Conservation (phyloP, 768 basidiomycete genomes). For the Boletus rufocinnamomeus region DNA sequence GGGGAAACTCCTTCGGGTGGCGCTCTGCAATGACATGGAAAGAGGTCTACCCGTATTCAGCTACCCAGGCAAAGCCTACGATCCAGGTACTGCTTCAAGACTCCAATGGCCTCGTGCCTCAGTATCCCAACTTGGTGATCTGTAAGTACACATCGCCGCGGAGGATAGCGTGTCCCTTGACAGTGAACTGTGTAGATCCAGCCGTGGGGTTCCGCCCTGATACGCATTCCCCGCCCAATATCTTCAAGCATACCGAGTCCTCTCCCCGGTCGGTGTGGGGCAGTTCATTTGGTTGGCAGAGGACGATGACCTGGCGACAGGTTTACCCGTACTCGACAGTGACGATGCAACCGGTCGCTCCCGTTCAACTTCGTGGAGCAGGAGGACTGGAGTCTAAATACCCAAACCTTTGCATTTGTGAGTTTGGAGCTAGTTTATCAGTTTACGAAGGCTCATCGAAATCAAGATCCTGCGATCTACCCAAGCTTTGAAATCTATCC, state of each 20-base stretch:
- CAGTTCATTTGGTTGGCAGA: conserved; percentile 26
- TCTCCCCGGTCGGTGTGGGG: conserved; percentile 11
- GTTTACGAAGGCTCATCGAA: conserved; percentile 6
- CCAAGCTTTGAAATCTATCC: conserved; percentile 47
- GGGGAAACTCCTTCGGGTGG: conserved; percentile 31
- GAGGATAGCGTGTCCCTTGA: neutral
- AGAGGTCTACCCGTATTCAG: conserved; percentile 22
- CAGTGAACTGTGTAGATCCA: conserved; percentile 34
- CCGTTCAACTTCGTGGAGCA: conserved; percentile 10
- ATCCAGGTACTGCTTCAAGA: conserved; percentile 11
- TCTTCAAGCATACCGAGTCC: neutral
- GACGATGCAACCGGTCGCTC: neutral
- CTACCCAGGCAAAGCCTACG: neutral
- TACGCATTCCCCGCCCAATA: conserved; percentile 30
- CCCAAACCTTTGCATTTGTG: conserved; percentile 23
- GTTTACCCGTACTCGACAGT: conserved; percentile 19
- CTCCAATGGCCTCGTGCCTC: conserved; percentile 11
- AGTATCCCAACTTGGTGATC: conserved; percentile 32
- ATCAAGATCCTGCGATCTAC: conserved; percentile 41
- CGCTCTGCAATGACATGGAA: conserved; percentile 23
- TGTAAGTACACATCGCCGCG: conserved; percentile 25
- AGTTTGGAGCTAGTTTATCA: conserved; percentile 1
- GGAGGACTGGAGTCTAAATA: conserved; percentile 15
- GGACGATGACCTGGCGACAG: conserved; percentile 14
- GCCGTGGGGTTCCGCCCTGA: conserved; percentile 37